These are phyloP conservation scores for Graphiopsis chlorocephala DNA, from an alignment of 2,329 filamentous ascomycete genomes.

Conservation along the genomic window DNA sequence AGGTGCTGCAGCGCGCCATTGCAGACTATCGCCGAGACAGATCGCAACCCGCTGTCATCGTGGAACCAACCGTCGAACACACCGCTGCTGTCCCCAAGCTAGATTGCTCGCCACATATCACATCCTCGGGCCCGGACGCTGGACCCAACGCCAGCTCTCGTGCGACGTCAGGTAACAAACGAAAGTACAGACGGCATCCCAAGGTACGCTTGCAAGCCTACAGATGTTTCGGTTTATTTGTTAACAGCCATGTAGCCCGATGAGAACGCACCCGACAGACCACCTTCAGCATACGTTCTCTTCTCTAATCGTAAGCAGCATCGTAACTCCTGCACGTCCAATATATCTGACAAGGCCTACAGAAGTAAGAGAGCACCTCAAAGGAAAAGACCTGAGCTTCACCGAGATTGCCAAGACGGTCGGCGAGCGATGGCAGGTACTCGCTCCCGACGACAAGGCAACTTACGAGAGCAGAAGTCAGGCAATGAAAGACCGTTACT, in stretches of 20 bases:
- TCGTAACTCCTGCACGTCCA: neutral
- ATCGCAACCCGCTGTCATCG: constrained; percentile 18
- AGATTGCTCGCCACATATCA: neutral
- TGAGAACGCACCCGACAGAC: constrained; percentile 74
- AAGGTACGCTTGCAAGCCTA: constrained; percentile 53
- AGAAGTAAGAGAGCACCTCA: constrained; percentile 76
- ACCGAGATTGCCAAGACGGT: constrained; percentile 97
- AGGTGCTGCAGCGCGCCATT: constrained; percentile 83
- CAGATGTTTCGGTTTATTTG: constrained; percentile 15
- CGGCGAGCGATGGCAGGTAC: constrained; percentile 81
- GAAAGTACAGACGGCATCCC: constrained; percentile 75
- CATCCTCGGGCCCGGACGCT: neutral
- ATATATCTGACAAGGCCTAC: neutral
- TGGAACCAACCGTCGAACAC: neutral
- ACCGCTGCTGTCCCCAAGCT: neutral
- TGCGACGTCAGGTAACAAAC: constrained; percentile 49
- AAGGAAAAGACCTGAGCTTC: constrained; percentile 73
- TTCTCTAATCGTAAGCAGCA: constrained; percentile 73
- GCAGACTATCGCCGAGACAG: constrained; percentile 64
- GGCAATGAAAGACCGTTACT: constrained; percentile 72
- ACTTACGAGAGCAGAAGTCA: constrained; percentile 70
- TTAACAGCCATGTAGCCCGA: constrained; percentile 55
- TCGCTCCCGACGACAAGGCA: constrained; percentile 66
- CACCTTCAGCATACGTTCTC: constrained; percentile 78
- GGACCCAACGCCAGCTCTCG: neutral